A percentile compares a stretch with the other conserved stretches of the same genome.
Evolutionary conservation across 148 eudicot species (phyloP).

Genomic region (Vaccinium corymbosum): DNA sequence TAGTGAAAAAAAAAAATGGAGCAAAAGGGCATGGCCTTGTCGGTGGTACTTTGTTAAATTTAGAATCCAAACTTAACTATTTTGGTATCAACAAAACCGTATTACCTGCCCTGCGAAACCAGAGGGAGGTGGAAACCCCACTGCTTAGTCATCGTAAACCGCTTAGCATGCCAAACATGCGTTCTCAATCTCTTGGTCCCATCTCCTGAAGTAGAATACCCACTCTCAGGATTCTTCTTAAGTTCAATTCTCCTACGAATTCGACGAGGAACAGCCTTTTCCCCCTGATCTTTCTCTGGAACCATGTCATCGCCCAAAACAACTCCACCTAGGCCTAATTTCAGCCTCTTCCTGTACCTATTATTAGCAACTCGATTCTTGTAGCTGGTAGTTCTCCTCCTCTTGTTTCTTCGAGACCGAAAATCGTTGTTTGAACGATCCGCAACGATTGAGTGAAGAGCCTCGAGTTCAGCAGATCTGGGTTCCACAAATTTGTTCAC

Average conservation of each 20-base stretch:
- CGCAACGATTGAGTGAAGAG: conserved; percentile 64
- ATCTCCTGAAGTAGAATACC: conserved; percentile 57
- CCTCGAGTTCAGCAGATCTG: conserved; percentile 61
- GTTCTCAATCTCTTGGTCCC: conserved; percentile 84
- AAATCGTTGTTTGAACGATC: conserved; percentile 56
- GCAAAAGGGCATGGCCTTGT: background rate
- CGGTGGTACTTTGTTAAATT: background rate
- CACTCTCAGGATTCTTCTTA: conserved; percentile 48
- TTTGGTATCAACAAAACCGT: background rate
- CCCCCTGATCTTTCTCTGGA: conserved; percentile 15
- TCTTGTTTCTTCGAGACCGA: conserved; percentile 61
- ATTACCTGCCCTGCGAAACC: conserved; percentile 77
- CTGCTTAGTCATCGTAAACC: conserved; percentile 62
- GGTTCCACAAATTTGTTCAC: conserved; percentile 64
- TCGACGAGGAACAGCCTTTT: conserved; percentile 42
- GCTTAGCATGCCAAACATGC: conserved; percentile 89
- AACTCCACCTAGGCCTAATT: conserved; percentile 11
- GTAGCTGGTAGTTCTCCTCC: conserved; percentile 75
- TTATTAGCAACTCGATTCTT: conserved; percentile 37
- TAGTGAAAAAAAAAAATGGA: background rate
- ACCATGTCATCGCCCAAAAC: conserved; percentile 4
- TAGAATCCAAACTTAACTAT: background rate
- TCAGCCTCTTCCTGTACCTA: conserved; percentile 24
- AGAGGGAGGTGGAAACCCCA: conserved; percentile 86
- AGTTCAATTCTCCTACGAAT: conserved; percentile 66